phyloP scores from a whole-genome alignment of 2,329 filamentous ascomycete genomes.

The Fusarium sp. region DNA sequence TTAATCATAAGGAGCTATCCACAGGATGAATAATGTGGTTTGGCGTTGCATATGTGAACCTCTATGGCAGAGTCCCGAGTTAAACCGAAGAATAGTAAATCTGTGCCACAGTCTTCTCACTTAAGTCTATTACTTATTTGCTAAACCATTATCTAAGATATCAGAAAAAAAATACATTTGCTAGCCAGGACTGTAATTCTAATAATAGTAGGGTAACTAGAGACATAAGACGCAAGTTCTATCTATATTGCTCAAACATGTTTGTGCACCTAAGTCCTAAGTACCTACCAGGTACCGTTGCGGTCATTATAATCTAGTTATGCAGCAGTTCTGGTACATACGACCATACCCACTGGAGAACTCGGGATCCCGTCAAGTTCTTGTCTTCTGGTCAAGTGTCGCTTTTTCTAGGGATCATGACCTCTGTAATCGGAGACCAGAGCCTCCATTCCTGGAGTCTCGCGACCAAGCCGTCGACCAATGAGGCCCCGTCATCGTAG shows the following conservation, averaged over 20 bases:
- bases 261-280: no score
- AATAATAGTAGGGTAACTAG: no score
- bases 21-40: not conserved
- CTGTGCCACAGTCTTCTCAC: no score
- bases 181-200: no score
- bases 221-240: no score
- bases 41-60: no score
- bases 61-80: no score
- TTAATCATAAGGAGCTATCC: not conserved
- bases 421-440: not conserved
- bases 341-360: not conserved
- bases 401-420: not conserved
- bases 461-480: not conserved
- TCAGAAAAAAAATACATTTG: no score
- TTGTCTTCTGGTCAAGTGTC: not conserved
- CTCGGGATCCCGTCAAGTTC: not conserved
- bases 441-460: not conserved
- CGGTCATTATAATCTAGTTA: not conserved
- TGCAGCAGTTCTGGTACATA: fast-evolving
- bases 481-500: not conserved
- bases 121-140: not conserved
- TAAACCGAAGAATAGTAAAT: no score
- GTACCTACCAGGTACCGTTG: no score
- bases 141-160: not conserved
- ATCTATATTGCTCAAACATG: no score